phyloP scores from a whole-genome alignment of 2,329 filamentous ascomycete species.

The Chaetomium strumarium region DNA sequence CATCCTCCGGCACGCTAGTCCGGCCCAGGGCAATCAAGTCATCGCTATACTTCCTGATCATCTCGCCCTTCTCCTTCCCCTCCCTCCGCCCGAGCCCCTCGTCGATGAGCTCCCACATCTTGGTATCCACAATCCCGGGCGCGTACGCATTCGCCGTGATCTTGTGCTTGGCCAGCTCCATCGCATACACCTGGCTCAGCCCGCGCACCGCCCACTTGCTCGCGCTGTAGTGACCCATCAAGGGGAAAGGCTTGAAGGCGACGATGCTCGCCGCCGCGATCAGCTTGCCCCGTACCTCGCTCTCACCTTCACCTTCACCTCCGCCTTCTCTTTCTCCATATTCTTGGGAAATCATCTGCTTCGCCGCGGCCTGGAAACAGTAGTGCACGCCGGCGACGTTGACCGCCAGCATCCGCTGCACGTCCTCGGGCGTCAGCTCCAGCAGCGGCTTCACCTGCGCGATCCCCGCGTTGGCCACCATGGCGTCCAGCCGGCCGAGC shows the following conservation, averaged over 20 bases:
- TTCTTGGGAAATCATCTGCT: constrained; percentile 60
- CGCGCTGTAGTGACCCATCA: constrained; percentile 58
- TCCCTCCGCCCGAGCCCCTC: constrained; percentile 51
- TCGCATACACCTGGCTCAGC: constrained; percentile 59
- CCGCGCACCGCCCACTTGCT: constrained; percentile 63
- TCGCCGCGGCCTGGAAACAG: constrained; percentile 57
- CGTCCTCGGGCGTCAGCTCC: constrained; percentile 51
- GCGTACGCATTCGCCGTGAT: constrained; percentile 65
- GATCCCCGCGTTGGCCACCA: constrained; percentile 47
- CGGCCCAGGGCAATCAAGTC: constrained; percentile 33
- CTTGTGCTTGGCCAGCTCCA: constrained; percentile 57
- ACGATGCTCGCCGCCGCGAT: constrained; percentile 50
- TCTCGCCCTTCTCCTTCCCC: constrained; percentile 30
- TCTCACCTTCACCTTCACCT: no score
- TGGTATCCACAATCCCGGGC: constrained; percentile 60
- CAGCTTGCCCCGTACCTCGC: constrained; percentile 42
- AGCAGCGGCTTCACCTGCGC: constrained; percentile 51
- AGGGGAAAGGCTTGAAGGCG: constrained; percentile 52
- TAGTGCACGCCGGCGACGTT: constrained; percentile 62
- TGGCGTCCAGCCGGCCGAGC: constrained; percentile 44
- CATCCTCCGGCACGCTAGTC: constrained; percentile 44
- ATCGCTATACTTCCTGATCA: constrained; percentile 17
- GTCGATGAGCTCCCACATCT: constrained; percentile 66
- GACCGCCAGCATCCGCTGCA: constrained; percentile 55
- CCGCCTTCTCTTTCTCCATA: no score